Conservation (phyloP, 805 yeast genomes). For the Saccharomycopsis javanensis region DNA sequence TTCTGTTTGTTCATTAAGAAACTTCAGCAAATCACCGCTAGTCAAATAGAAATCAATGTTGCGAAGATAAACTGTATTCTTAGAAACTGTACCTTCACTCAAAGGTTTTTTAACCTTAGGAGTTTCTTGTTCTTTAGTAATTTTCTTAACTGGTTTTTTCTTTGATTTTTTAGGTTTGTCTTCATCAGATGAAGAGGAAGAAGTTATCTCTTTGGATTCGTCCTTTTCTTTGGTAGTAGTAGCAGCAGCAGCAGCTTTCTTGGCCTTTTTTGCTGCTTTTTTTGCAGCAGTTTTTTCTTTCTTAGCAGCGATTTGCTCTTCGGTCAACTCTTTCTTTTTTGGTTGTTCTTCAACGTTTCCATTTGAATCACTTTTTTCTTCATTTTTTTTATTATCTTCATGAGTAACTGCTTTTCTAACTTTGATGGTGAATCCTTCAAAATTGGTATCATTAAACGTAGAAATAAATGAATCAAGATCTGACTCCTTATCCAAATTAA, state of each 20-base stretch:
- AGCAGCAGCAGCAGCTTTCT: constrained; percentile 7
- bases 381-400: constrained; percentile 12
- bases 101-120: constrained; percentile 23
- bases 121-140: constrained; percentile 3
- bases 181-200: constrained; percentile 6
- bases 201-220: constrained; percentile 17
- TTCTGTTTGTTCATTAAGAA: constrained; percentile 29
- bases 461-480: constrained; percentile 37
- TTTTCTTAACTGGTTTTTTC: constrained; percentile 21
- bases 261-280: constrained; percentile 20
- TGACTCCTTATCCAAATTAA: constrained; percentile 37
- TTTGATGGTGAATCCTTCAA: constrained; percentile 39
- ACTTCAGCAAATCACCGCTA: constrained; percentile 35
- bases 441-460: constrained; percentile 32
- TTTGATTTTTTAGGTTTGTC: constrained; percentile 20
- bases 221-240: constrained; percentile 8
- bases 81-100: constrained; percentile 44
- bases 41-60: constrained; percentile 46
- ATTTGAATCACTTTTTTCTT: neutral
- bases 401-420: constrained; percentile 44
- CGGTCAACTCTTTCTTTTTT: neutral
- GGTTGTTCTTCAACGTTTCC: neutral
- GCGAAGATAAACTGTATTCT: constrained; percentile 51
- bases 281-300: constrained; percentile 16
- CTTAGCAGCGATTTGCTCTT: constrained; percentile 2